Evolutionary conservation across 805 yeast species (phyloP).

Genomic region (Brettanomyces naardenensis): DNA sequence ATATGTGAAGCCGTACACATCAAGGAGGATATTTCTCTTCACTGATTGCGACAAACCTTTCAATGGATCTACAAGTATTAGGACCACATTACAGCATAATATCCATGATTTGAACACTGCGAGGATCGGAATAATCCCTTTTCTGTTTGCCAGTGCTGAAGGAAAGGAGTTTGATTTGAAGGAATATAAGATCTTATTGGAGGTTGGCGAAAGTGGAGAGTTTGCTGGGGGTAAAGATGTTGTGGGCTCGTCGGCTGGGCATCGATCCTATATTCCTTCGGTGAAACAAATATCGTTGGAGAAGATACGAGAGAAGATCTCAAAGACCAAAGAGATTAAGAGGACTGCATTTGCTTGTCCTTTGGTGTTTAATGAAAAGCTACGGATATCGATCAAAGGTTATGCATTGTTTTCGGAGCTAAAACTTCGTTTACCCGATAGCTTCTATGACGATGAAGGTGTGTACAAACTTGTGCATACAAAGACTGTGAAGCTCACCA

Average conservation of each 20-base stretch:
- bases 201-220: conserved; percentile 8
- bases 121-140: conserved; percentile 53
- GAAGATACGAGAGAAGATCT: conserved; percentile 39
- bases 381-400: conserved; percentile 66
- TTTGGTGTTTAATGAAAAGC: conserved; percentile 41
- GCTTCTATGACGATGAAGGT: conserved; percentile 48
- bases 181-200: conserved; percentile 30
- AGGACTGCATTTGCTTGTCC: conserved; percentile 58
- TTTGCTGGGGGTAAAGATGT: conserved; percentile 5
- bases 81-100: conserved; percentile 44
- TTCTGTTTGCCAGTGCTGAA: conserved; percentile 29
- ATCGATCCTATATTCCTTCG: conserved; percentile 21
- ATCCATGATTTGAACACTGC: conserved; percentile 53
- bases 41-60: conserved; percentile 72
- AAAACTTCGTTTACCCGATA: conserved; percentile 38
- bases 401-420: conserved; percentile 55
- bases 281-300: conserved; percentile 34
- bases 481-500: conserved; percentile 31
- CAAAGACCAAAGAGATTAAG: conserved; percentile 51
- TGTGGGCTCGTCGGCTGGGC: conserved; percentile 5
- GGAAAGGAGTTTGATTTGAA: conserved; percentile 33
- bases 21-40: conserved; percentile 57
- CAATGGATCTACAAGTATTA: conserved; percentile 30
- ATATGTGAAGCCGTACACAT: conserved; percentile 38
- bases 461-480: conserved; percentile 43